Conservation (phyloP, 441 rosid species). For the Rhodomyrtus psidioides region DNA sequence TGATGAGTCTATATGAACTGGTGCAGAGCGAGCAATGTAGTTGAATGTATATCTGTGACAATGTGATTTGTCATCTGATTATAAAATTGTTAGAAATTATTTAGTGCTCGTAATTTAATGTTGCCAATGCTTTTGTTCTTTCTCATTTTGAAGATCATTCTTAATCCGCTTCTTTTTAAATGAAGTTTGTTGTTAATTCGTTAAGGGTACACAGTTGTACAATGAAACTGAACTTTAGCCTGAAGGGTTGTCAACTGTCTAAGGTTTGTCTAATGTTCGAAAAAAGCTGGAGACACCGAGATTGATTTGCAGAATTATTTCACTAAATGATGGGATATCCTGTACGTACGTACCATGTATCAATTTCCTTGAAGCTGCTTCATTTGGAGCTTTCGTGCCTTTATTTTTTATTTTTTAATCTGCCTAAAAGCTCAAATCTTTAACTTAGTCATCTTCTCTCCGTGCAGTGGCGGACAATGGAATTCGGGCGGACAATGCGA, state of each 20-base stretch:
- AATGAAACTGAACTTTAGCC: not conserved
- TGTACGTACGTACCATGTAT: not conserved
- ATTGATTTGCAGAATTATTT: not conserved
- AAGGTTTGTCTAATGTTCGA: not conserved
- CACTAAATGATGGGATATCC: not conserved
- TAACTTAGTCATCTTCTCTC: not conserved
- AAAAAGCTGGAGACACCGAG: not conserved
- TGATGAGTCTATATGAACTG: not conserved
- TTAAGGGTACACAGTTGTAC: not conserved
- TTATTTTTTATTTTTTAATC: not conserved
- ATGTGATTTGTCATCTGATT: not conserved
- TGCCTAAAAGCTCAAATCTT: not conserved
- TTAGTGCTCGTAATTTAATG: not conserved
- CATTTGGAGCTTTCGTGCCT: not conserved
- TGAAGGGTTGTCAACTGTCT: not conserved
- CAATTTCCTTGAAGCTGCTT: not conserved
- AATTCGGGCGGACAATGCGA: constrained; percentile 91
- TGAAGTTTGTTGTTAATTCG: not conserved
- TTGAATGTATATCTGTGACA: not conserved
- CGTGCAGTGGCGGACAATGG: constrained; percentile 91
- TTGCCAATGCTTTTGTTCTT: not conserved
- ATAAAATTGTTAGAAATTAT: not conserved
- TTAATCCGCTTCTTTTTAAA: not conserved
- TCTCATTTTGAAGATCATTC: not conserved
- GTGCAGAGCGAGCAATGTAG: not conserved